Percentiles rank a stretch among this genome's conserved stretches.
Conservation (phyloP, 2,329 filamentous ascomycete species). For the Aspergillus novofumigatus region DNA sequence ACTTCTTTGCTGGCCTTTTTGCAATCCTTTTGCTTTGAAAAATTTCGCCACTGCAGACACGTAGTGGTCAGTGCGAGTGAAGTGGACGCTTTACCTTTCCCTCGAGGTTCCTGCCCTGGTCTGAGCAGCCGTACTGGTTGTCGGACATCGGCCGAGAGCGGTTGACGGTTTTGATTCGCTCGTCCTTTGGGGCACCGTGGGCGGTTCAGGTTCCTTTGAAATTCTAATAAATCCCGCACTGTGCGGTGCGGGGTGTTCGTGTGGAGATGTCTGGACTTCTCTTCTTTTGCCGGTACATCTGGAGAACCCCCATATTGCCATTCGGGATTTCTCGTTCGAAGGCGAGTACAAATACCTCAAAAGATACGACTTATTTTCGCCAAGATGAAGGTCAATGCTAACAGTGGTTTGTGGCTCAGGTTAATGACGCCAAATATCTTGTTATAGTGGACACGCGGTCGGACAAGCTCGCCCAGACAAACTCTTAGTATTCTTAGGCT, state of each 20-base stretch:
- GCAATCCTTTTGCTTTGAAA: too few relatives aligned
- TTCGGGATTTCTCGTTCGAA: too few relatives aligned
- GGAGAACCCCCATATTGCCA: background rate
- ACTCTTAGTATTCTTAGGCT: background rate
- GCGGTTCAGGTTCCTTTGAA: background rate
- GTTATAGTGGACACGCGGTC: background rate
- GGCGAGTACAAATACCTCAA: background rate
- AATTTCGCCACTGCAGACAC: too few relatives aligned
- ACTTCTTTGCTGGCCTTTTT: too few relatives aligned
- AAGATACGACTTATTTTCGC: background rate
- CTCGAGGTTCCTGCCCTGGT: too few relatives aligned
- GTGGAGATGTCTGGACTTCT: background rate
- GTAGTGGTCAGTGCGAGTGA: too few relatives aligned
- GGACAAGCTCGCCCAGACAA: background rate
- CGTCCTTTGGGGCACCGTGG: background rate
- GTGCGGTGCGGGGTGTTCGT: background rate
- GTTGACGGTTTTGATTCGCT: background rate
- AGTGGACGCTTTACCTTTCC: too few relatives aligned
- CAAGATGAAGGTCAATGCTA: background rate
- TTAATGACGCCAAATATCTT: background rate
- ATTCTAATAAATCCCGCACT: background rate
- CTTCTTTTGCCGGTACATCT: background rate
- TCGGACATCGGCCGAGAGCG: background rate
- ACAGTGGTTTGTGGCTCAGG: background rate
- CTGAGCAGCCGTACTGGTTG: too few relatives aligned